Evolutionary conservation across 768 basidiomycete species (phyloP).

Genomic region (Aureoboletus auriporus): DNA sequence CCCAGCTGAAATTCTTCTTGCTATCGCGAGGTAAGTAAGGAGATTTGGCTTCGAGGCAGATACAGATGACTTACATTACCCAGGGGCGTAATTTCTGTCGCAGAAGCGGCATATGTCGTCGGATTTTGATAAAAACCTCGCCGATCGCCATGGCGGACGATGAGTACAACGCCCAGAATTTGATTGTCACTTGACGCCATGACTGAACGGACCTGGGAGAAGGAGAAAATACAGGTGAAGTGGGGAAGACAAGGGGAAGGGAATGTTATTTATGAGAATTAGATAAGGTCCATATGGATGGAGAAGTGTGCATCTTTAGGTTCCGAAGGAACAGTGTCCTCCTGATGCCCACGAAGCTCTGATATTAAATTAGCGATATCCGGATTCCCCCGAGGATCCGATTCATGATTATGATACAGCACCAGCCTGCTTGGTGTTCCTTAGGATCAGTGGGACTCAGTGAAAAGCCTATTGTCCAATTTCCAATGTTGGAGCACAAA

Average conservation of each 20-base stretch:
- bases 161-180: slow-evolving; percentile 53
- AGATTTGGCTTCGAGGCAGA: background rate
- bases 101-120: slow-evolving; percentile 49
- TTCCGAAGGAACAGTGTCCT: too few relatives aligned
- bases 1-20: slow-evolving; percentile 59
- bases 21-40: slow-evolving; percentile 27
- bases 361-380: too few relatives aligned
- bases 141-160: slow-evolving; percentile 59
- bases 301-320: too few relatives aligned
- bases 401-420: too few relatives aligned
- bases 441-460: too few relatives aligned
- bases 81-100: slow-evolving; percentile 62
- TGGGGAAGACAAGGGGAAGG: too few relatives aligned
- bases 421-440: too few relatives aligned
- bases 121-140: slow-evolving; percentile 65
- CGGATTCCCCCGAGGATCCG: too few relatives aligned
- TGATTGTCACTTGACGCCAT: slow-evolving; percentile 23
- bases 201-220: background rate
- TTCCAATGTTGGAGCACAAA: too few relatives aligned
- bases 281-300: too few relatives aligned
- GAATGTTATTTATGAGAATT: background rate
- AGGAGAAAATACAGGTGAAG: background rate
- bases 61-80: slow-evolving; percentile 47
- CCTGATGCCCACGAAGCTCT: too few relatives aligned
- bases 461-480: too few relatives aligned